Evolutionary conservation across 371 early-diverging fungal genomes (phyloP).

Genomic region (Vairimorpha necatrix): DNA sequence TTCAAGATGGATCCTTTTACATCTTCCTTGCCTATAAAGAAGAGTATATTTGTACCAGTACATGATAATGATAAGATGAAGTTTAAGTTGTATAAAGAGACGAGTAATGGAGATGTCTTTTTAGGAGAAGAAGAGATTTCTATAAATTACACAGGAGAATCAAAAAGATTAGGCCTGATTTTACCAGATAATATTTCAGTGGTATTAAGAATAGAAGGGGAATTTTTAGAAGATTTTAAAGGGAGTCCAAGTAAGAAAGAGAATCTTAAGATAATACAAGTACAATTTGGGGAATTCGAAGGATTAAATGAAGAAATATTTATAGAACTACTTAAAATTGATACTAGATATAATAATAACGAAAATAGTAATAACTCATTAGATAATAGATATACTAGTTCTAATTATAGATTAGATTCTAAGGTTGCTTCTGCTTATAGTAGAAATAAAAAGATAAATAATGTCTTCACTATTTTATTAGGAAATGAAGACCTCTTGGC

Average conservation of each 20-base stretch:
- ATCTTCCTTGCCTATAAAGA: constrained; percentile 31
- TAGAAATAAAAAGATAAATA: constrained; percentile 23
- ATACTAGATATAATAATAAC: too few relatives aligned
- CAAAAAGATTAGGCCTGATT: constrained; percentile 12
- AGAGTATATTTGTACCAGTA: constrained; percentile 46
- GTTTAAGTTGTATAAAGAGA: constrained; percentile 54
- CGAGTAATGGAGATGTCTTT: constrained; percentile 52
- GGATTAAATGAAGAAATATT: constrained; percentile 40
- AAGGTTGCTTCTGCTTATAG: constrained; percentile 18
- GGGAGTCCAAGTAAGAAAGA: constrained; percentile 10
- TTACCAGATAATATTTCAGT: constrained; percentile 44
- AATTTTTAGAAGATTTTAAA: constrained; percentile 22
- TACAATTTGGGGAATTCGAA: constrained; percentile 44
- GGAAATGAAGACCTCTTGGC: constrained; percentile 43
- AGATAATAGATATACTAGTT: too few relatives aligned
- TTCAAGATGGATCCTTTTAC: constrained; percentile 54
- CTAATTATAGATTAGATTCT: constrained; percentile 14
- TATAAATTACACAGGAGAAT: constrained; percentile 9
- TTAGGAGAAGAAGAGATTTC: constrained; percentile 44
- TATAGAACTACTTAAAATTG: constrained; percentile 28
- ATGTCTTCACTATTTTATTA: constrained; percentile 37
- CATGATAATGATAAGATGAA: constrained; percentile 20
- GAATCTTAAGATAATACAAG: constrained; percentile 47
- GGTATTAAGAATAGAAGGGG: constrained; percentile 27
- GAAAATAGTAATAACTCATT: too few relatives aligned